A percentile compares a stretch with the other conserved stretches of the same genome.
Evolutionary conservation across 768 basidiomycete species (phyloP).

Genomic region (Floccularia luteovirens): DNA sequence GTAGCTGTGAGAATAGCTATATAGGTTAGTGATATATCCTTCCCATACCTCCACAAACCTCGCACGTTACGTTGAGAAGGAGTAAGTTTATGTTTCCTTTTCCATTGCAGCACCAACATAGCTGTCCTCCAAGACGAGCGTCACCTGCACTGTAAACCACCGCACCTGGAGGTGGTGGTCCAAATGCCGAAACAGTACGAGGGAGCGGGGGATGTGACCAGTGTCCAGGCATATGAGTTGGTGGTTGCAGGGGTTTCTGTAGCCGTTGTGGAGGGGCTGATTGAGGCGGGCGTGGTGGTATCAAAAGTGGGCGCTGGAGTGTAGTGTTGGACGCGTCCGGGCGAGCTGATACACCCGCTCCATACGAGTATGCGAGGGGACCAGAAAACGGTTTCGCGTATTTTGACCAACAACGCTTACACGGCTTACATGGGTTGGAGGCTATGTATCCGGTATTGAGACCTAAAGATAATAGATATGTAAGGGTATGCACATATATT

Average conservation of each 20-base stretch:
- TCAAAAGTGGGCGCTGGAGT: neutral
- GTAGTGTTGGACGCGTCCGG: slow-evolving; percentile 7
- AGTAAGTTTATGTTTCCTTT: slow-evolving; percentile 42
- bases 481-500: neutral
- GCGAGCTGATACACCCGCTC: slow-evolving; percentile 11
- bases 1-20: too few relatives aligned
- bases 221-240: slow-evolving; percentile 5
- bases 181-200: neutral
- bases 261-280: slow-evolving; percentile 11
- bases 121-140: slow-evolving; percentile 55
- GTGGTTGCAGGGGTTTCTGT: slow-evolving; percentile 7
- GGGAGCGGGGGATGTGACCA: slow-evolving; percentile 6
- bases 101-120: slow-evolving; percentile 64
- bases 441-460: slow-evolving; percentile 70
- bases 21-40: too few relatives aligned
- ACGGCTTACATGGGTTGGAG: slow-evolving; percentile 58
- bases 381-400: slow-evolving; percentile 56
- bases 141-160: slow-evolving; percentile 57
- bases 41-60: slow-evolving; percentile 57
- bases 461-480: slow-evolving; percentile 30
- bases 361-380: slow-evolving; percentile 44
- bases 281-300: neutral
- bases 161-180: slow-evolving; percentile 28
- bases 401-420: slow-evolving; percentile 69
- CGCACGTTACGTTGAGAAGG: slow-evolving; percentile 50